Conservation (phyloP, 2,329 filamentous ascomycete genomes). For the Clarireedia paspali region DNA sequence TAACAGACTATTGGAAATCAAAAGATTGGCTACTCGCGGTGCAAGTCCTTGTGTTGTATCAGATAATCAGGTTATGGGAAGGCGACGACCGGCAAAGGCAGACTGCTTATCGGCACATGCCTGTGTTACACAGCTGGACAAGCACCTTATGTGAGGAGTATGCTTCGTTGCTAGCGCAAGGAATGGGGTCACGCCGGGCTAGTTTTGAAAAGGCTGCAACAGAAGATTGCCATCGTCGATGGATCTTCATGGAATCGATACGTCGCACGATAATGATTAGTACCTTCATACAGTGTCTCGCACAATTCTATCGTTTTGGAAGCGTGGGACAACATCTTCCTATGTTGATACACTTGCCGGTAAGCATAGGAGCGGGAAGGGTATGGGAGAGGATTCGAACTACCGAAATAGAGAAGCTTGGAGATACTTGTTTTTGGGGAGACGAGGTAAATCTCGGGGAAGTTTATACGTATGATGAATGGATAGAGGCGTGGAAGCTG, state of each 20-base stretch:
- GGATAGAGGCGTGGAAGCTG: neutral
- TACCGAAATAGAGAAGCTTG: neutral
- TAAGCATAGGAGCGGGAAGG: conserved; percentile 10
- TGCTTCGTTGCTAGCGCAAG: neutral
- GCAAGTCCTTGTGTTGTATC: conserved; percentile 25
- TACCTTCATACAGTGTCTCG: conserved; percentile 15
- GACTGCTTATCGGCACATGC: conserved; percentile 22
- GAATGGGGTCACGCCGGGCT: neutral
- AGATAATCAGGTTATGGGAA: conserved; percentile 27
- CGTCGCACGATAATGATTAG: conserved; percentile 23
- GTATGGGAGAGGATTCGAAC: neutral
- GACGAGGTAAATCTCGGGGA: neutral
- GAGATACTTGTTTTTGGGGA: neutral
- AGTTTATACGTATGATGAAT: neutral
- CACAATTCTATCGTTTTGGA: conserved; percentile 11
- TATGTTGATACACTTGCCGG: neutral
- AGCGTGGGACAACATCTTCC: conserved; percentile 10
- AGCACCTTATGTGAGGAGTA: conserved; percentile 12
- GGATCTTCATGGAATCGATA: conserved; percentile 30
- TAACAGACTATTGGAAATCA: neutral
- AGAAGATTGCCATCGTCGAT: conserved; percentile 9
- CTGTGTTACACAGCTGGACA: conserved; percentile 23
- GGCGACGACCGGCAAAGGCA: conserved; percentile 20
- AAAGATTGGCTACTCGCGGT: conserved; percentile 14
- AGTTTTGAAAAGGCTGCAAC: neutral